Conservation (phyloP, 1,284 basidiomycete species). For the Cryptococcus sp. region DNA sequence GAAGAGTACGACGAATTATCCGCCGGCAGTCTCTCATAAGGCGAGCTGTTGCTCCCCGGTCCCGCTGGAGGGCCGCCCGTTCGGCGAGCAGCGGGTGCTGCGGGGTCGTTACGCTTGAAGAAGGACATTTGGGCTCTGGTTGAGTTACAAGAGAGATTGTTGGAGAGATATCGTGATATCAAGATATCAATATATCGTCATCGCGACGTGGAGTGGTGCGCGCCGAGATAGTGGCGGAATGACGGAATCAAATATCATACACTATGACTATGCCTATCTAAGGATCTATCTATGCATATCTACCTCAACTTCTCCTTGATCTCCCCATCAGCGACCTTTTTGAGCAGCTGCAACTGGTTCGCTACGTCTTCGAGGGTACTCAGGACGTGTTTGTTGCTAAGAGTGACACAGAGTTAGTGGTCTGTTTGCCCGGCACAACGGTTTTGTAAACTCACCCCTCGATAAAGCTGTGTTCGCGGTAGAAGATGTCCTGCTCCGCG, state of each 20-base stretch:
- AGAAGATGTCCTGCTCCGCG: slow-evolving; percentile 76
- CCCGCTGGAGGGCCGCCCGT: slow-evolving; percentile 18
- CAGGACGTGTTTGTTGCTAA: slow-evolving; percentile 50
- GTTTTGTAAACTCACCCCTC: slow-evolving; percentile 59
- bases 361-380: slow-evolving; percentile 50
- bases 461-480: slow-evolving; percentile 87
- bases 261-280: slow-evolving; percentile 5
- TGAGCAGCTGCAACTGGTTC: slow-evolving; percentile 51
- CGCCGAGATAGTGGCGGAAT: not conserved
- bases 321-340: slow-evolving; percentile 52
- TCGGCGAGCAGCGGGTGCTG: slow-evolving; percentile 40
- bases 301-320: slow-evolving; percentile 39
- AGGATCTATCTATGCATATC: slow-evolving; percentile 4
- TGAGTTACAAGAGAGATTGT: not conserved
- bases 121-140: slow-evolving; percentile 44
- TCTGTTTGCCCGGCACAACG: not conserved
- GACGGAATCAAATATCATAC: slow-evolving; percentile 7
- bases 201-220: not conserved
- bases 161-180: not conserved
- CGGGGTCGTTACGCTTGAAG: slow-evolving; percentile 51
- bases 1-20: slow-evolving; percentile 33
- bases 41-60: slow-evolving; percentile 14
- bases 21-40: slow-evolving; percentile 46
- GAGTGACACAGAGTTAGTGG: not conserved
- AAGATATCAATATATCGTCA: not conserved